Conservation (phyloP, 768 basidiomycete species). For the Pleurotus djamor region DNA sequence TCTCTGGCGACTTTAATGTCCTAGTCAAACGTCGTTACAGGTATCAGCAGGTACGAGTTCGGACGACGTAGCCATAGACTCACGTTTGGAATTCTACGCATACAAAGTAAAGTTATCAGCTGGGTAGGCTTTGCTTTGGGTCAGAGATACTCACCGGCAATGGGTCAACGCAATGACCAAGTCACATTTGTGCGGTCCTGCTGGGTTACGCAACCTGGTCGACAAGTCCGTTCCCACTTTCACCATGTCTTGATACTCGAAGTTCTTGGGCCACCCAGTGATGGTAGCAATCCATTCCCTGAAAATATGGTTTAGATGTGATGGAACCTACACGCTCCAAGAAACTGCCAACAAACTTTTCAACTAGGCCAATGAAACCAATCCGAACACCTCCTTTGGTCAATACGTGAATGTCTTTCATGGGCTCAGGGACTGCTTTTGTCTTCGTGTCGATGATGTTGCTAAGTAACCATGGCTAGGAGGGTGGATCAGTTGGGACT, state of each 20-base stretch:
- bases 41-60: not conserved
- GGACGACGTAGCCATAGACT: constrained; percentile 2
- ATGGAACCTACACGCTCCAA: too few relatives aligned
- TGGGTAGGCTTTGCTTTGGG: not conserved
- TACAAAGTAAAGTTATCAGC: not conserved
- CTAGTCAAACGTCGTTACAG: constrained; percentile 27
- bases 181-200: constrained; percentile 5
- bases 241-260: constrained; percentile 58
- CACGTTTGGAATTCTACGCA: constrained; percentile 46
- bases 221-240: constrained; percentile 54
- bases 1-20: constrained; percentile 71
- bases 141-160: constrained; percentile 38
- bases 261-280: constrained; percentile 62
- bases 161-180: not conserved
- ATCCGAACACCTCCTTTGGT: constrained; percentile 54
- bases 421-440: constrained; percentile 43
- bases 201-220: constrained; percentile 48
- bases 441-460: constrained; percentile 58
- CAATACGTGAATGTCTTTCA: constrained; percentile 46
- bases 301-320: not conserved
- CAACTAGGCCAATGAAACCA: constrained; percentile 66
- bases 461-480: constrained; percentile 64
- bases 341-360: too few relatives aligned
- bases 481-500: not conserved
- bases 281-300: constrained; percentile 42